phyloP scores from a whole-genome alignment of 2,329 filamentous ascomycete species.

The Graphilbum fragrans region DNA sequence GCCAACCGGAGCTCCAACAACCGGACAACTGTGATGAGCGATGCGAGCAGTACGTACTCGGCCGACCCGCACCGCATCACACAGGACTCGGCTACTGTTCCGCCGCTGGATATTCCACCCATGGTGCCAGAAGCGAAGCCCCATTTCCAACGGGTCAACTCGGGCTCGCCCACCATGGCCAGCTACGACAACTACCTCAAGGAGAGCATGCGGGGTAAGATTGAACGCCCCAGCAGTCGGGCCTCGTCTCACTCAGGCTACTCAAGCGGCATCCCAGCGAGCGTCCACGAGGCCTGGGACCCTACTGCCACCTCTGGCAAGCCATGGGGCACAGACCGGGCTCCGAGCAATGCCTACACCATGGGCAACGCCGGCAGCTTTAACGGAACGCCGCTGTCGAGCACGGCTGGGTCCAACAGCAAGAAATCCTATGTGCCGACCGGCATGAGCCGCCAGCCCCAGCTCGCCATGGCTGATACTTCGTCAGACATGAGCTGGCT shows the following conservation, averaged over 20 bases:
- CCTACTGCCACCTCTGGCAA: slow-evolving; percentile 26
- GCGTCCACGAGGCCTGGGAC: slow-evolving; percentile 45
- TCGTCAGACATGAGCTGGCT: slow-evolving; percentile 70
- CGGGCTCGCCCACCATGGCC: slow-evolving; percentile 57
- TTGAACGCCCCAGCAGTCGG: slow-evolving; percentile 43
- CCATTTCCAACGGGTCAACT: slow-evolving; percentile 52
- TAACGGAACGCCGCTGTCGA: slow-evolving; percentile 30
- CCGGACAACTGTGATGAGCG: slow-evolving; percentile 40
- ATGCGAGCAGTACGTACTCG: slow-evolving; percentile 45
- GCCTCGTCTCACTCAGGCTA: slow-evolving; percentile 40
- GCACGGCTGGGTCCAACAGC: slow-evolving; percentile 14
- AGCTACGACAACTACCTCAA: slow-evolving; percentile 38
- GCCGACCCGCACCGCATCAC: slow-evolving; percentile 35
- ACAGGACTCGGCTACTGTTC: slow-evolving; percentile 56
- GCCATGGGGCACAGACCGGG: slow-evolving; percentile 37
- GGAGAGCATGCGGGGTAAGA: slow-evolving; percentile 48
- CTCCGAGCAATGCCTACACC: slow-evolving; percentile 38
- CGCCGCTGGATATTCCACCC: slow-evolving; percentile 48
- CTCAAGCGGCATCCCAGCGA: slow-evolving; percentile 54
- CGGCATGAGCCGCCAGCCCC: slow-evolving; percentile 35
- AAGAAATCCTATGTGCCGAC: slow-evolving; percentile 11
- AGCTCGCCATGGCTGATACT: slow-evolving; percentile 34
- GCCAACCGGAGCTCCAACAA: slow-evolving; percentile 41
- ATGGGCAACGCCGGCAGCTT: slow-evolving; percentile 35
- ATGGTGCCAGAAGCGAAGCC: slow-evolving; percentile 38